Conservation (phyloP, 164 flowering plant species). For the Houttuynia cordata region DNA sequence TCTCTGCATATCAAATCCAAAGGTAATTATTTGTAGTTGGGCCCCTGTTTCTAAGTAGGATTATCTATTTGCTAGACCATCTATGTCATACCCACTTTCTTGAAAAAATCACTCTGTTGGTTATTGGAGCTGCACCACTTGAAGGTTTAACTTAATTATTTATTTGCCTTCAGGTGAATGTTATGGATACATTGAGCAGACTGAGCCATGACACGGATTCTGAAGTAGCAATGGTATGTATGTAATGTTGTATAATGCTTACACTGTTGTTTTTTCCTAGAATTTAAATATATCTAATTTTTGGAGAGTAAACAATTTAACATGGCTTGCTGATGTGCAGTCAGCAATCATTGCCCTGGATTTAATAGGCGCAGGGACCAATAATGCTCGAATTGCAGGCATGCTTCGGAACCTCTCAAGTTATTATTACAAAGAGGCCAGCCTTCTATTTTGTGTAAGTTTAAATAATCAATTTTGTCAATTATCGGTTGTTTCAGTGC, state of each 20-base stretch:
- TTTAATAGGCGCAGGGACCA: conserved; percentile 95
- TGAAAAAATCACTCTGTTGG: neutral
- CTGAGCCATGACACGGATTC: conserved; percentile 95
- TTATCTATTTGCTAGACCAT: no score
- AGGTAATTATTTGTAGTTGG: conserved; percentile 32
- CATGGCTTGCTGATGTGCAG: conserved; percentile 22
- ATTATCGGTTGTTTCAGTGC: neutral
- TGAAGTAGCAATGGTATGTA: conserved; percentile 89
- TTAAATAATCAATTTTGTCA: neutral
- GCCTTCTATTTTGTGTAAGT: conserved; percentile 82
- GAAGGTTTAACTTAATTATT: neutral
- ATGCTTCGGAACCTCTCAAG: conserved; percentile 98
- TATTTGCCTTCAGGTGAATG: conserved; percentile 59
- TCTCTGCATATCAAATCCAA: conserved; percentile 93
- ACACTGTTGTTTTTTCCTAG: neutral
- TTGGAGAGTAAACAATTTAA: neutral
- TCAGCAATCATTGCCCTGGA: conserved; percentile 94
- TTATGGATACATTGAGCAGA: conserved; percentile 94
- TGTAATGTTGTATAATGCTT: neutral
- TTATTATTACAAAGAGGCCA: conserved; percentile 93
- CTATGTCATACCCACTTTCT: no score
- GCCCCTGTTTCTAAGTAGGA: neutral
- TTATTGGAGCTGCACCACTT: neutral
- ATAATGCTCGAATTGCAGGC: conserved; percentile 96
- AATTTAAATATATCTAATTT: no score